Evolutionary conservation across 495 filamentous ascomycete species (phyloP).

Genomic region (Tuber borchii): DNA sequence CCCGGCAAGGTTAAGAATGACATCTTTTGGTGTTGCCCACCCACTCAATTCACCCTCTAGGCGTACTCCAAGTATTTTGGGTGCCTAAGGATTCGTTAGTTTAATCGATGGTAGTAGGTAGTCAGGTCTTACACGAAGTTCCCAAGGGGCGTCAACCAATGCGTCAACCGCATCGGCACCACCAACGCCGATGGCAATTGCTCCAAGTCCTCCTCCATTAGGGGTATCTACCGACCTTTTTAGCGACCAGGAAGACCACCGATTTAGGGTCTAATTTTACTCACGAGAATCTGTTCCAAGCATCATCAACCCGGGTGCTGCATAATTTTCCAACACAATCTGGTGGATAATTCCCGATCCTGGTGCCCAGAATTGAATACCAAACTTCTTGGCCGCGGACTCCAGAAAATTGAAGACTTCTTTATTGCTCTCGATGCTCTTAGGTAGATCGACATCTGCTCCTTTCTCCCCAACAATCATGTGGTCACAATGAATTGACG

Average conservation of each 20-base stretch:
- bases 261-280: background rate
- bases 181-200: slow-evolving; percentile 94
- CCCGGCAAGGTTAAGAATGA: slow-evolving; percentile 84
- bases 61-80: slow-evolving; percentile 77
- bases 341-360: slow-evolving; percentile 99
- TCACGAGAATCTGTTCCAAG: slow-evolving; percentile 86
- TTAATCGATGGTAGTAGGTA: background rate
- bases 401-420: slow-evolving; percentile 98
- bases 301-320: slow-evolving; percentile 97
- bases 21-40: slow-evolving; percentile 91
- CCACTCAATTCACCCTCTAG: slow-evolving; percentile 76
- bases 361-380: slow-evolving; percentile 97
- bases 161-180: slow-evolving; percentile 97
- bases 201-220: slow-evolving; percentile 86
- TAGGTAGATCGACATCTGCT: slow-evolving; percentile 78
- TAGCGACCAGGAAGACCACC: background rate
- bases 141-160: slow-evolving; percentile 93
- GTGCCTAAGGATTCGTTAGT: slow-evolving; percentile 53
- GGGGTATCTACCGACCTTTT: slow-evolving; percentile 57
- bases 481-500: slow-evolving; percentile 97
- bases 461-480: slow-evolving; percentile 94
- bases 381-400: slow-evolving; percentile 89
- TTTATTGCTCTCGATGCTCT: slow-evolving; percentile 83
- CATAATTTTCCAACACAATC: slow-evolving; percentile 96
- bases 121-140: slow-evolving; percentile 52